Conservation (phyloP, 106 monocot species). For the Allium cepa region DNA sequence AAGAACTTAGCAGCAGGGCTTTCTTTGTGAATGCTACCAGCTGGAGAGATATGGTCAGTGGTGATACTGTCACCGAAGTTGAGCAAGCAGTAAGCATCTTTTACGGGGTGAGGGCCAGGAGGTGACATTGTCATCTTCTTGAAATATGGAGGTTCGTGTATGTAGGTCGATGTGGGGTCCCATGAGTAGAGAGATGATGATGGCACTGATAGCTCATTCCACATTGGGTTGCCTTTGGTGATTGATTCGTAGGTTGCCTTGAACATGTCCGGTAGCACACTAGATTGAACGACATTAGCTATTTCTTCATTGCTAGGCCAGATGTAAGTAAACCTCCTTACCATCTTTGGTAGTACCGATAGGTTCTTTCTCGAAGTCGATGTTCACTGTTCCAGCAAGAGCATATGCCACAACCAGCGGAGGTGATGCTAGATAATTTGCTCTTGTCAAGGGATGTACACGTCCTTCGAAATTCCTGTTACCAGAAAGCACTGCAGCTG, state of each 20-base stretch:
- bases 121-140: slow-evolving; percentile 69
- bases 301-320: slow-evolving; percentile 67
- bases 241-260: slow-evolving; percentile 51
- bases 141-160: slow-evolving; percentile 68
- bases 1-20: slow-evolving; percentile 61
- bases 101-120: slow-evolving; percentile 51
- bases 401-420: slow-evolving; percentile 94
- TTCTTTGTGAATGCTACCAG: slow-evolving; percentile 66
- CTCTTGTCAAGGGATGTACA: slow-evolving; percentile 84
- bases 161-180: slow-evolving; percentile 57
- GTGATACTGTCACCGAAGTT: slow-evolving; percentile 69
- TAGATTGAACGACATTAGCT: slow-evolving; percentile 55
- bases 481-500: slow-evolving; percentile 79
- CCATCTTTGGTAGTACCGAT: slow-evolving; percentile 55
- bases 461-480: slow-evolving; percentile 95
- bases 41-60: slow-evolving; percentile 33
- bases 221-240: slow-evolving; percentile 30
- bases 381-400: slow-evolving; percentile 77
- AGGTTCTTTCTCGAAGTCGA: slow-evolving; percentile 53
- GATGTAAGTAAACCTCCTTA: slow-evolving; percentile 45
- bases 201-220: slow-evolving; percentile 50
- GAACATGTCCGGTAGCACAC: slow-evolving; percentile 64
- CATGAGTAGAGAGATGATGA: slow-evolving; percentile 41
- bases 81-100: slow-evolving; percentile 63
- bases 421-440: slow-evolving; percentile 92